Conservation (phyloP, 257 asterid genomes). For the Nicotiana tabacum region DNA sequence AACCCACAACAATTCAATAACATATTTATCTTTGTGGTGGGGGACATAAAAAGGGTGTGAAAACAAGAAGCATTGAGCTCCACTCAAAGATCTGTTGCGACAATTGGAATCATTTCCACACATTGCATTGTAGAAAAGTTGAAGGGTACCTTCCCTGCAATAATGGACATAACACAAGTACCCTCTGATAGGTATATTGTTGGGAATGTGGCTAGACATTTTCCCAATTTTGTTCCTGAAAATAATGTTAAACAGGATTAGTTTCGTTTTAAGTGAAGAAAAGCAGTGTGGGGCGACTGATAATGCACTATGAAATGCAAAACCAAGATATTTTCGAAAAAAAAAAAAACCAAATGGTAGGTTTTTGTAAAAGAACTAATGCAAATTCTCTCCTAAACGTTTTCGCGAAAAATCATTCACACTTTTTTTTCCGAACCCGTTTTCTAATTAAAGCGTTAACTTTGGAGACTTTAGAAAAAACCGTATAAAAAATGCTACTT, state of each 20-base stretch:
- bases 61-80: too few relatives aligned
- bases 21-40: too few relatives aligned
- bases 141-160: slow-evolving; percentile 48
- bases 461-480: too few relatives aligned
- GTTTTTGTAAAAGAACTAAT: too few relatives aligned
- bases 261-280: not conserved
- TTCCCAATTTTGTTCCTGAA: slow-evolving; percentile 58
- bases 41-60: too few relatives aligned
- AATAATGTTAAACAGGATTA: not conserved
- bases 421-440: too few relatives aligned
- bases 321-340: not conserved
- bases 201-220: slow-evolving; percentile 52
- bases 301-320: not conserved
- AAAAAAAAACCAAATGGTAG: not conserved
- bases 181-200: slow-evolving; percentile 61
- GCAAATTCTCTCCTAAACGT: not conserved
- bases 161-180: slow-evolving; percentile 44
- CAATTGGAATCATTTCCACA: slow-evolving; percentile 21
- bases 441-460: too few relatives aligned
- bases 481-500: too few relatives aligned
- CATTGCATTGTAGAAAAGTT: slow-evolving; percentile 22
- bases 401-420: too few relatives aligned
- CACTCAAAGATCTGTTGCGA: slow-evolving; percentile 11
- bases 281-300: not conserved
- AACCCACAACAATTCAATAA: too few relatives aligned